Conservation (phyloP, 345 rosid genomes). For the Salix dunnii region DNA sequence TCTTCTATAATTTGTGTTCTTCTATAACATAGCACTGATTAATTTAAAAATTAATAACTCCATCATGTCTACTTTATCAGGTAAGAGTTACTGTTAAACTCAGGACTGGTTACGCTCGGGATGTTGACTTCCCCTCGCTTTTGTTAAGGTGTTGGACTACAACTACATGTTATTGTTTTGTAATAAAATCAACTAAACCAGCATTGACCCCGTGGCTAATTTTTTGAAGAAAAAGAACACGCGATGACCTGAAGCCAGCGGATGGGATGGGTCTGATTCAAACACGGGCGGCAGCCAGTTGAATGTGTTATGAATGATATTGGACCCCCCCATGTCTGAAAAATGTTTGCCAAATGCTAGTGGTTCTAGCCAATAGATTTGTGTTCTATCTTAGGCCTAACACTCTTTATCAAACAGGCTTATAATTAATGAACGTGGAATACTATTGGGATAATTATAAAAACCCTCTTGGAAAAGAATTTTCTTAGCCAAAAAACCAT, state of each 20-base stretch:
- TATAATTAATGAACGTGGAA: not conserved
- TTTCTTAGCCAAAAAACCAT: too few species aligned
- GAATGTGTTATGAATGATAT: not conserved
- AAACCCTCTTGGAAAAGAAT: too few species aligned
- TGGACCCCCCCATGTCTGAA: not conserved
- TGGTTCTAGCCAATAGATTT: not conserved
- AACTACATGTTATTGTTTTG: not conserved
- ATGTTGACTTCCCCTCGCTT: not conserved
- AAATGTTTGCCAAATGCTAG: not conserved
- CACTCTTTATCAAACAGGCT: not conserved
- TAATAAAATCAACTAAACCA: not conserved
- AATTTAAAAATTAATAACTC: not conserved
- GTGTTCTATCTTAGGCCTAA: not conserved
- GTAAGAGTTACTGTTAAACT: not conserved
- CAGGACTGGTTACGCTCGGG: not conserved
- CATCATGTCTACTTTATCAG: not conserved
- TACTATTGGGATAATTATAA: too few species aligned
- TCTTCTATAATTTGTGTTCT: too few species aligned
- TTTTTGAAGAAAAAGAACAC: not conserved
- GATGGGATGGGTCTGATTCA: not conserved
- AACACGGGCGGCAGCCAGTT: not conserved
- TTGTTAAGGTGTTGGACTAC: not conserved
- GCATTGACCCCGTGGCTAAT: conserved; percentile 8
- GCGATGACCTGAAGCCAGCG: not conserved
- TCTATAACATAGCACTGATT: not conserved